phyloP scores from a whole-genome alignment of 2,329 filamentous ascomycete species.

The Camptophora hylomeconis region DNA sequence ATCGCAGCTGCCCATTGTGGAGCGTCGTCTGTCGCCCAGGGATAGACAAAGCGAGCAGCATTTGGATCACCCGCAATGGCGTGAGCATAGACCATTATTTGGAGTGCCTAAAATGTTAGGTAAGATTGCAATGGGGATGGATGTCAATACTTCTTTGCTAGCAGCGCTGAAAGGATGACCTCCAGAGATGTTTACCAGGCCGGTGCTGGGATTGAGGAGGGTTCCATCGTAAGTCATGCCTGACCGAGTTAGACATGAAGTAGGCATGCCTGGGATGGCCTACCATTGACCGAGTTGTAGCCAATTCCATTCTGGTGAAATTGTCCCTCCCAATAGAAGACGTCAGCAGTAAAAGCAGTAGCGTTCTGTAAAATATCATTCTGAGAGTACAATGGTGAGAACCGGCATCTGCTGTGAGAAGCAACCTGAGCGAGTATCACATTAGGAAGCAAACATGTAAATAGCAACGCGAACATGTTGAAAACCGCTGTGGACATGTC shows the following conservation, averaged over 20 bases:
- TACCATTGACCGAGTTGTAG: constrained; percentile 30
- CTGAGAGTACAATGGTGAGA: constrained; percentile 16
- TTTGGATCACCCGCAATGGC: constrained; percentile 26
- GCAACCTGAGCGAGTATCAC: too few species aligned
- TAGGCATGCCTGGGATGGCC: constrained; percentile 31
- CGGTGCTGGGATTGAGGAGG: too few species aligned
- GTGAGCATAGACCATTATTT: constrained; percentile 33
- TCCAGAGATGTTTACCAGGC: too few species aligned
- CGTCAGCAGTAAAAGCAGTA: constrained; percentile 22
- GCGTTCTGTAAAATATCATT: constrained; percentile 20
- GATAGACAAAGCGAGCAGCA: constrained; percentile 29
- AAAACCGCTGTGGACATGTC: too few species aligned
- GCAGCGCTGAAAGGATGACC: too few species aligned
- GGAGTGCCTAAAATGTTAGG: constrained; percentile 23
- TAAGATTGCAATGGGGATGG: too few species aligned
- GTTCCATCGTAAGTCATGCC: too few species aligned
- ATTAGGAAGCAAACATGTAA: too few species aligned
- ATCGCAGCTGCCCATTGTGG: constrained; percentile 24
- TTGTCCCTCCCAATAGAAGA: constrained; percentile 33
- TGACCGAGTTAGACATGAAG: background rate
- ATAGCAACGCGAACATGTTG: too few species aligned
- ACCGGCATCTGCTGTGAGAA: too few species aligned
- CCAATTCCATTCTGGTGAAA: constrained; percentile 30
- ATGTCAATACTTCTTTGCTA: constrained; percentile 2
- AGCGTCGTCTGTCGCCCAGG: constrained; percentile 21